These are phyloP conservation scores for Aspergillus steynii DNA, from an alignment of 495 filamentous ascomycete species.

Conservation along the genomic window DNA sequence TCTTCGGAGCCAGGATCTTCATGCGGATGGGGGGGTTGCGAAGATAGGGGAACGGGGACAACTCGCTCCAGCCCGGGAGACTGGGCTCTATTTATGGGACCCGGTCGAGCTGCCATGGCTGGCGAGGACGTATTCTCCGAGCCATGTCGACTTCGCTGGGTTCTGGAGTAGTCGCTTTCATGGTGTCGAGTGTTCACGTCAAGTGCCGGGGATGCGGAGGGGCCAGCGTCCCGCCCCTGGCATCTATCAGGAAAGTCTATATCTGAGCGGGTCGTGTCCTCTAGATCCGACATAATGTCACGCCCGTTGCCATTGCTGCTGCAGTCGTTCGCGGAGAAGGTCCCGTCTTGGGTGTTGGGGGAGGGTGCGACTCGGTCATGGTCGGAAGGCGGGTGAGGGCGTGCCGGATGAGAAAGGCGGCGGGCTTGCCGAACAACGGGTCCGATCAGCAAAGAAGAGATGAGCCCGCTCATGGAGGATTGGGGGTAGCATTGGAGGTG, in stretches of 20 bases:
- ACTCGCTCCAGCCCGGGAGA: conserved; percentile 5
- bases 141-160: background rate
- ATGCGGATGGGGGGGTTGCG: conserved; percentile 8
- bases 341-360: conserved; percentile 20
- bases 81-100: background rate
- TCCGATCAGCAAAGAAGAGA: conserved; percentile 74
- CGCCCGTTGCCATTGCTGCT: conserved; percentile 9
- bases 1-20: conserved; percentile 6
- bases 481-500: conserved; percentile 20
- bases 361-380: conserved; percentile 17
- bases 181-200: conserved; percentile 29
- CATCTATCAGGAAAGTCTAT: conserved; percentile 14
- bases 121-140: background rate
- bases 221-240: conserved; percentile 27
- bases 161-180: conserved; percentile 3
- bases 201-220: conserved; percentile 19
- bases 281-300: conserved; percentile 11
- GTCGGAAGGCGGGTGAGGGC: conserved; percentile 16
- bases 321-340: conserved; percentile 6
- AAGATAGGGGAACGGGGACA: background rate
- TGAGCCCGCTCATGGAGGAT: conserved; percentile 67
- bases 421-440: conserved; percentile 74
- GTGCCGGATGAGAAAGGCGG: conserved; percentile 56
- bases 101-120: background rate
- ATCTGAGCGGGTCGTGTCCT: conserved; percentile 16